Evolutionary conservation across 352 stramenopile genomes (phyloP).

Genomic region (Phytophthora lateralis): DNA sequence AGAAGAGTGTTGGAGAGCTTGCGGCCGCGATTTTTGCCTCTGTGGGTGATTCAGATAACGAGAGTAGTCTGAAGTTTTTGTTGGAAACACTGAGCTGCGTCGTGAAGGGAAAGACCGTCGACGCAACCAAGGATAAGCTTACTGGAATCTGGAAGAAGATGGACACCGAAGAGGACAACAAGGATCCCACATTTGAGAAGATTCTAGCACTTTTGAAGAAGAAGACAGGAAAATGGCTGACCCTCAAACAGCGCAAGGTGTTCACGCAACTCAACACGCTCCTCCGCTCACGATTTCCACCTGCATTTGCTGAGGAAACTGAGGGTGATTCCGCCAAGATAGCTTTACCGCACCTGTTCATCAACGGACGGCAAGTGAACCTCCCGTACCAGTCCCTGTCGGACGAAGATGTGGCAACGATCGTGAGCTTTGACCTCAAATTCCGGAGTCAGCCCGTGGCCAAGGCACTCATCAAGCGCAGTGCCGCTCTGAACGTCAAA

Average conservation of each 20-base stretch:
- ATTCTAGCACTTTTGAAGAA: slow-evolving; percentile 24
- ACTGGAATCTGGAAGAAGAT: slow-evolving; percentile 44
- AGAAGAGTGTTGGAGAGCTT: slow-evolving; percentile 44
- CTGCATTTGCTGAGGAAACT: slow-evolving; percentile 22
- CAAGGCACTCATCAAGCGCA: slow-evolving; percentile 74
- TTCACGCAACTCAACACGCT: slow-evolving; percentile 52
- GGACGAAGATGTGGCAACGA: slow-evolving; percentile 61
- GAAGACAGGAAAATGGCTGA: slow-evolving; percentile 37
- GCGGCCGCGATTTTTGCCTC: slow-evolving; percentile 51
- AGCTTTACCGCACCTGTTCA: slow-evolving; percentile 50
- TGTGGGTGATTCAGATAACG: slow-evolving; percentile 61
- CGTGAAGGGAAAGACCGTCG: slow-evolving; percentile 55
- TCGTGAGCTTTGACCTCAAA: slow-evolving; percentile 75
- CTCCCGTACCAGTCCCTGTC: slow-evolving; percentile 60
- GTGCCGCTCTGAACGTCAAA: slow-evolving; percentile 43
- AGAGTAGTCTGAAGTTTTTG: slow-evolving; percentile 56
- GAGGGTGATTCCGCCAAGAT: slow-evolving; percentile 17
- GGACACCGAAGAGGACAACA: slow-evolving; percentile 19
- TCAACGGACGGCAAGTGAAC: slow-evolving; percentile 74
- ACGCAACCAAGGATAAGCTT: slow-evolving; percentile 58
- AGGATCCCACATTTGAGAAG: slow-evolving; percentile 29
- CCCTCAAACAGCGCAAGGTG: slow-evolving; percentile 22
- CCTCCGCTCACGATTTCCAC: slow-evolving; percentile 42
- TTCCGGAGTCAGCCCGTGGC: slow-evolving; percentile 72
- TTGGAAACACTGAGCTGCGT: slow-evolving; percentile 62